Evolutionary conservation across 768 basidiomycete species (phyloP).

Genomic region (Tephrocybe sp.): DNA sequence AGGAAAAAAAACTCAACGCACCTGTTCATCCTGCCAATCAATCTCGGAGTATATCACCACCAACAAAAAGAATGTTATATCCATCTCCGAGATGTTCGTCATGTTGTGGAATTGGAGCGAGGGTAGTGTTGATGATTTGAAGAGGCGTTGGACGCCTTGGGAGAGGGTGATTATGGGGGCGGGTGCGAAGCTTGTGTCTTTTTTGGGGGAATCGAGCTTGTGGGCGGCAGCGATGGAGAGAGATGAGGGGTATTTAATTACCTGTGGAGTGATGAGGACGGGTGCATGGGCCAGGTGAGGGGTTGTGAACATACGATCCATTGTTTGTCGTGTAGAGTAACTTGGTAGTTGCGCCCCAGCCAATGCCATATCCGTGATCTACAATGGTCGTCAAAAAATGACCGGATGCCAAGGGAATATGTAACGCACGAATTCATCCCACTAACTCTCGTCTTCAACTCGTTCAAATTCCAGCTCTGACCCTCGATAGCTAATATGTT

Average conservation of each 20-base stretch:
- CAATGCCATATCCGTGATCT: constrained; percentile 14
- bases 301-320: constrained; percentile 5
- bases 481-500: constrained; percentile 4
- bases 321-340: constrained; percentile 6
- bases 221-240: too few relatives aligned
- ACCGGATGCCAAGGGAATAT: too few relatives aligned
- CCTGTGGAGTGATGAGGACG: too few relatives aligned
- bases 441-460: too few relatives aligned
- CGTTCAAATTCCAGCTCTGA: constrained; percentile 5
- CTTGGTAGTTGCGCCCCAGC: constrained; percentile 5
- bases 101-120: constrained; percentile 5
- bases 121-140: constrained; percentile 9
- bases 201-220: too few relatives aligned
- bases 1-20: background rate
- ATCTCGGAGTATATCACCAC: constrained; percentile 12
- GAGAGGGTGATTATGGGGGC: constrained; percentile 10
- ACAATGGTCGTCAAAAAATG: background rate
- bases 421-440: too few relatives aligned
- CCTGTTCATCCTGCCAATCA: constrained; percentile 12
- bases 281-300: background rate
- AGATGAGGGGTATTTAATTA: too few relatives aligned
- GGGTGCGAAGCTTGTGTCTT: too few relatives aligned
- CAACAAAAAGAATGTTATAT: constrained; percentile 10
- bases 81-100: background rate
- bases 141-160: constrained; percentile 7